Percentiles rank a stretch among this genome's conserved stretches.
These are phyloP conservation scores for Leccinum uliginosum DNA, from an alignment of 768 basidiomycete species.

Conservation along the genomic window DNA sequence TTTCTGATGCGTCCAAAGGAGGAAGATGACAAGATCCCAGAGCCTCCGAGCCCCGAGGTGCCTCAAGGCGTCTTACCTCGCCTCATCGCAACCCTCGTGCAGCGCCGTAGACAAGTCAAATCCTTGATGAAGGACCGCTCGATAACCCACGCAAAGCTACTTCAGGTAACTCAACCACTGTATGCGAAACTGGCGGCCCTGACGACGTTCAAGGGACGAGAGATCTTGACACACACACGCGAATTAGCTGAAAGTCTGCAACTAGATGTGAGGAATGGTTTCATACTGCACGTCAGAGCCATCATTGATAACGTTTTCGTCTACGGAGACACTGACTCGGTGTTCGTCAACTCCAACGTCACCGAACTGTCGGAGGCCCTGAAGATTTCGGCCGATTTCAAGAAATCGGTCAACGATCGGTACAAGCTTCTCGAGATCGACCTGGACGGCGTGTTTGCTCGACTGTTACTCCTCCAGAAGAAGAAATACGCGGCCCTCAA, in stretches of 20 bases:
- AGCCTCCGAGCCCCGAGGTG: conserved; percentile 70
- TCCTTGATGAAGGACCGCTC: conserved; percentile 87
- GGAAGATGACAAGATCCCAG: conserved; percentile 83
- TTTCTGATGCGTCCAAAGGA: conserved; percentile 30
- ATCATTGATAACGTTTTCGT: conserved; percentile 34
- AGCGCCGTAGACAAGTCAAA: conserved; percentile 86
- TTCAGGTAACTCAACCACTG: conserved; percentile 59
- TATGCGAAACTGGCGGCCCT: conserved; percentile 70
- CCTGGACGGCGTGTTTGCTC: conserved; percentile 89
- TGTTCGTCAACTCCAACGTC: conserved; percentile 96
- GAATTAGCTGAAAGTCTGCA: conserved; percentile 88
- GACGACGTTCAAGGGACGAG: conserved; percentile 96
- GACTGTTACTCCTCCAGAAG: conserved; percentile 90
- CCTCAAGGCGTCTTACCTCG: conserved; percentile 90
- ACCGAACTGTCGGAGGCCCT: conserved; percentile 85
- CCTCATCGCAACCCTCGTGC: conserved; percentile 95
- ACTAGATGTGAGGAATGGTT: conserved; percentile 67
- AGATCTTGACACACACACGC: conserved; percentile 90
- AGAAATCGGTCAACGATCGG: conserved; percentile 93
- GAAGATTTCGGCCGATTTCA: conserved; percentile 88
- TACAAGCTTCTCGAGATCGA: conserved; percentile 97
- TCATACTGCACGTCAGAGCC: not conserved
- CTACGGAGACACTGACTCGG: conserved; percentile 98
- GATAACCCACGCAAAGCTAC: conserved; percentile 65
- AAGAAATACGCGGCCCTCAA: conserved; percentile 99